Percentiles rank a stretch among this genome's conserved stretches.
Evolutionary conservation across 306 rosid genomes (phyloP).

Genomic region (Medicago ruthenica): DNA sequence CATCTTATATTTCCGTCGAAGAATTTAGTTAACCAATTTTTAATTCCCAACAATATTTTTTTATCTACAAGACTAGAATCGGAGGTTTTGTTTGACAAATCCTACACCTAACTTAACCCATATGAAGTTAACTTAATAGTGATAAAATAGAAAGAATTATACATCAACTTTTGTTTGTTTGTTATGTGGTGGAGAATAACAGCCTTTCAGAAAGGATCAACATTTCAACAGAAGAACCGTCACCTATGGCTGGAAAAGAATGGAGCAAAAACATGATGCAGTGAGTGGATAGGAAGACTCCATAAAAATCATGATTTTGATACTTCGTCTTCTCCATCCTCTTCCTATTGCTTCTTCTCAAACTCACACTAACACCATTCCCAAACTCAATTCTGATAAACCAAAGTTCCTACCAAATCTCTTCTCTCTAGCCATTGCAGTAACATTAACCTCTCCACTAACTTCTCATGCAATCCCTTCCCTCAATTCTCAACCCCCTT

Average conservation of each 20-base stretch:
- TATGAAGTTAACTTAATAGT: too few species aligned
- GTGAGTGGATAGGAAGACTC: conserved; percentile 37
- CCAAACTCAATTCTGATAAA: conserved; percentile 43
- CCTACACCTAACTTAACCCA: too few species aligned
- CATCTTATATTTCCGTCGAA: too few species aligned
- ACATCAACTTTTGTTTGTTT: too few species aligned
- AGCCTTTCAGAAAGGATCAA: conserved; percentile 24
- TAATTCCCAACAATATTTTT: too few species aligned
- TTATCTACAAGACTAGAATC: too few species aligned
- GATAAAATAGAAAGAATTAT: too few species aligned
- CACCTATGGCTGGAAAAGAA: conserved; percentile 3
- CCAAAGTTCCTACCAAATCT: conserved; percentile 57
- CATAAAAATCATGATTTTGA: conserved; percentile 52
- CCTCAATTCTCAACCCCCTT: conserved; percentile 61
- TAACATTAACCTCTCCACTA: conserved; percentile 67
- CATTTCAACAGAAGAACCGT: conserved; percentile 1
- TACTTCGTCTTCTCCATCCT: conserved; percentile 51
- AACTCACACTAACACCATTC: conserved; percentile 36
- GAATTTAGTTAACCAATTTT: too few species aligned
- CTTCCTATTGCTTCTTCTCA: conserved; percentile 45
- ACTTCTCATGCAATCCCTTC: conserved; percentile 80
- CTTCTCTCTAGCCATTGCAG: conserved; percentile 68
- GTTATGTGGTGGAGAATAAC: conserved; percentile 9
- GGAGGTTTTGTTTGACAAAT: too few species aligned
- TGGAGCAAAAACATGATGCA: conserved; percentile 5